These are phyloP conservation scores for Neofusicoccum kwambonambiense DNA, from an alignment of 2,329 filamentous ascomycete genomes.

Conservation along the genomic window DNA sequence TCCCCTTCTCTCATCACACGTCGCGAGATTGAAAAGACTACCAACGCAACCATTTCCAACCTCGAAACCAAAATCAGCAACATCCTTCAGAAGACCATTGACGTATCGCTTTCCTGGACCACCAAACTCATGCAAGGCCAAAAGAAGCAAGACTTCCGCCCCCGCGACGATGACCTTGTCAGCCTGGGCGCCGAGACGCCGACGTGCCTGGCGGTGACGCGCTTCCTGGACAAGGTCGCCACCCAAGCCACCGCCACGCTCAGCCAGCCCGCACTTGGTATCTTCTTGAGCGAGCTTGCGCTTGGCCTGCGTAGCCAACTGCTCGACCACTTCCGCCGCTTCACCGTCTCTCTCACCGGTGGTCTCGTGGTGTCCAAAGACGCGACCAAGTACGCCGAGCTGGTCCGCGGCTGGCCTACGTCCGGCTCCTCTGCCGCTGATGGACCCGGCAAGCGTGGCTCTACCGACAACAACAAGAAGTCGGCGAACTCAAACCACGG, in stretches of 20 bases:
- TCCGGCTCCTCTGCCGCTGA: conserved; percentile 55
- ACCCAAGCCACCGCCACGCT: conserved; percentile 65
- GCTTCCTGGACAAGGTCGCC: conserved; percentile 70
- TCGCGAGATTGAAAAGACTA: conserved; percentile 83
- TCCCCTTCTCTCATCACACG: conserved; percentile 87
- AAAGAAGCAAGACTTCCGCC: conserved; percentile 86
- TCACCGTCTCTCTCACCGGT: conserved; percentile 87
- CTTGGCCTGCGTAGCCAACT: conserved; percentile 74
- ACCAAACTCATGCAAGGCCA: conserved; percentile 70
- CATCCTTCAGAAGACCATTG: conserved; percentile 67
- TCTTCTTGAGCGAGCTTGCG: conserved; percentile 81
- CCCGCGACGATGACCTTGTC: conserved; percentile 67
- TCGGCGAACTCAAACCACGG: conserved; percentile 39
- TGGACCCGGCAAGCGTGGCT: conserved; percentile 53
- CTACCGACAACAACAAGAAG: conserved; percentile 23
- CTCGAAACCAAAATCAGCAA: conserved; percentile 82
- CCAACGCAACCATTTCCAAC: conserved; percentile 67
- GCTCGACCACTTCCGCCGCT: conserved; percentile 92
- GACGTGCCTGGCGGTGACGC: conserved; percentile 78
- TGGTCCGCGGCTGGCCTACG: conserved; percentile 74
- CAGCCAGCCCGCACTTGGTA: conserved; percentile 78
- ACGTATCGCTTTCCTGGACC: conserved; percentile 75
- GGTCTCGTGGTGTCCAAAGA: conserved; percentile 96
- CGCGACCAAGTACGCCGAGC: conserved; percentile 86
- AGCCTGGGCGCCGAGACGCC: conserved; percentile 59